Base-by-base conservation (phyloP, 768 basidiomycete genomes). In the Boletus barrowsii region DNA sequence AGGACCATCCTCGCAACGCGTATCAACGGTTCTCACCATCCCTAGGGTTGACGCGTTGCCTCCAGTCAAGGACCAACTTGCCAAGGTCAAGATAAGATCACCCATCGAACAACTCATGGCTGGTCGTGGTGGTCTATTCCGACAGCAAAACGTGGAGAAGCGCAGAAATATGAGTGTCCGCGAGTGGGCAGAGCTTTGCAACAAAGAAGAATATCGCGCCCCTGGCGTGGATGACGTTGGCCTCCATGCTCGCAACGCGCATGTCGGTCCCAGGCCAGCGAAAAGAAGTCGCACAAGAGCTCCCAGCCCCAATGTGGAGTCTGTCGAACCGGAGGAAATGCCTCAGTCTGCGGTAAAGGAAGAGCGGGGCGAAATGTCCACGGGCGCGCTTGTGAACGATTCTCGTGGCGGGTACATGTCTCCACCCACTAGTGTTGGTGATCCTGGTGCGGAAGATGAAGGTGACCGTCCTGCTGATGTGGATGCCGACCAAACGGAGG, bases 51-150 rank as follows among this genome's bases (percentile, higher is more conserved):
- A 83, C 48, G 71, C 86, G 3, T 73, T 98, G 20, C 93, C 93
- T 8, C 68, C 85, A 6, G 73, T 95, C 45, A 79, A 79, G 18
- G 75, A 81, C n/a, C 85, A 90, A 56, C 79, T 99, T 20, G 76
- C 78, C 11, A 63, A 77, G 6, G 83, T 98, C 55, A 88, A 87
- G 68, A 88, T 99, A 56, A 86, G 83, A 72, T 82, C 83, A 15
- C 94, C 97, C 3, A 98, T 98, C 62, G 93, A 94, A 67, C 96
- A 98, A 68, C 84, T 87, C 67, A 93, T 98, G 86, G 73, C 86
- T 39, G 96, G 96, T 10, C 79, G 82, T 51, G 84, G 83, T 6
- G 96, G 96, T 3, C 78, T 95, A 7, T 98, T 93, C 69, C 83
- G 91, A 20, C 87, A 92, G 61, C 83, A 92, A 72, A 98, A 97